These are phyloP conservation scores for Fagus sylvatica DNA, from an alignment of 306 rosid genomes.

Conservation along the genomic window DNA sequence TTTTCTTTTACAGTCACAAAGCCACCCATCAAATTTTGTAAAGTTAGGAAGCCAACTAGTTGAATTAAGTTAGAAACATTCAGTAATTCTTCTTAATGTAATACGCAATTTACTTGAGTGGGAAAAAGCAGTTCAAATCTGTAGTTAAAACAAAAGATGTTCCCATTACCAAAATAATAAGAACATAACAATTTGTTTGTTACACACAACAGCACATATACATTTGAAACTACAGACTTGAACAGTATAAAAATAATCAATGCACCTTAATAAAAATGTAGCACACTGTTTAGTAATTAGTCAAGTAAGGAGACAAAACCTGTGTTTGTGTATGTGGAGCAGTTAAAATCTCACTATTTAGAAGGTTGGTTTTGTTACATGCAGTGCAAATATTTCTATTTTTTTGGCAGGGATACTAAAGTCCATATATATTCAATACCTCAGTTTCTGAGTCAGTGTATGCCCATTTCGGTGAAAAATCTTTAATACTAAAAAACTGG, in stretches of 20 bases:
- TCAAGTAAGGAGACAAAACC: not conserved
- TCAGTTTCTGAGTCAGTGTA: constrained; percentile 59
- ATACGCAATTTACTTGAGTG: constrained; percentile 14
- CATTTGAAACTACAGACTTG: not conserved
- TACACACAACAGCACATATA: no score
- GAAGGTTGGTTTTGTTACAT: not conserved
- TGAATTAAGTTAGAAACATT: not conserved
- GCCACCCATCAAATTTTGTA: not conserved
- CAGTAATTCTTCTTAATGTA: constrained; percentile 11
- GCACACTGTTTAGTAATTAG: not conserved
- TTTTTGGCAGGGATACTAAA: constrained; percentile 11
- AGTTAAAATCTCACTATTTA: not conserved
- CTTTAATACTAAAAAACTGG: constrained; percentile 75
- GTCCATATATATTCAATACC: constrained; percentile 43
- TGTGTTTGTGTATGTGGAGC: not conserved
- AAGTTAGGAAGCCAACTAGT: constrained; percentile 6
- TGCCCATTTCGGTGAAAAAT: constrained; percentile 84
- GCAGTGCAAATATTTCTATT: not conserved
- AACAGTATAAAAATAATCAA: not conserved
- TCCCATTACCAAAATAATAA: not conserved
- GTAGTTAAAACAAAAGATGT: not conserved
- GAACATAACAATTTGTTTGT: not conserved
- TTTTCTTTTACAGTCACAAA: not conserved
- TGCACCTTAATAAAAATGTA: not conserved
- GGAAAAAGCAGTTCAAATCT: constrained; percentile 16